Evolutionary conservation across 768 basidiomycete genomes (phyloP), one percentile per base, ranked within the genome.

Genomic region (Gelatoporia subvermispora): DNA sequence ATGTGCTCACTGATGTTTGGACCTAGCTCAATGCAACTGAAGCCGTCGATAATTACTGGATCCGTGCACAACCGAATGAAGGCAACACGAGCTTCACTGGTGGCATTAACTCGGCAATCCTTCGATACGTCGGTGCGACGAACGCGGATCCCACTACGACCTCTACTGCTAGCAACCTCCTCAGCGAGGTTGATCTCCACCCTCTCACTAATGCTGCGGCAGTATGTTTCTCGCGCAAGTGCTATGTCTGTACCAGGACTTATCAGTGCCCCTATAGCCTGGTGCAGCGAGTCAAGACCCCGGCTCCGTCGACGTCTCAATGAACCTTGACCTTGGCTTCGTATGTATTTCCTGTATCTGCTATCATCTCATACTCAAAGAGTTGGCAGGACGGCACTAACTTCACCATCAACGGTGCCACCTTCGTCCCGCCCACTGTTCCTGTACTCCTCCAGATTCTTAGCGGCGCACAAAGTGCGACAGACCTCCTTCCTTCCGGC

Each of bases 391-490:
- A 54, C 55, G 17, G 36, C 21, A 46, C 52, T 20, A 41, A 55
- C 4, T 74, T 68, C 58, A 50, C 51, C 5, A 54, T 74, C 39
- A 75, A 75, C 46, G 60, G 57, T 16, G 52, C 54, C 40, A 55
- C 61, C 24, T 79, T 65, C 56, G 41, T 55, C 2, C 58, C 69
- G 1, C 79, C 80, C 0, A 65, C 68, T 0, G 63, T 73, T 0
- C 81, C 82, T 0, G 73, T 81, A 11, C 69, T 84, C 10, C 70
- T 82, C 15, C 82, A 84, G 53, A 76, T 82, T 35, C 57, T 84
- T 31, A 80, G 75, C 43, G 82, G 82, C 0, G 73, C 74, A 4
- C 64, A 63, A 28, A 65, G 68, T 16, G 70, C 81, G 0, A 57
- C 67, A 17, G 68, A 76, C 1, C 65, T 84, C 16, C 62, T 82